phyloP scores from a whole-genome alignment of 176 grass and related monocot genomes.

The Eremochloa ophiuroides region DNA sequence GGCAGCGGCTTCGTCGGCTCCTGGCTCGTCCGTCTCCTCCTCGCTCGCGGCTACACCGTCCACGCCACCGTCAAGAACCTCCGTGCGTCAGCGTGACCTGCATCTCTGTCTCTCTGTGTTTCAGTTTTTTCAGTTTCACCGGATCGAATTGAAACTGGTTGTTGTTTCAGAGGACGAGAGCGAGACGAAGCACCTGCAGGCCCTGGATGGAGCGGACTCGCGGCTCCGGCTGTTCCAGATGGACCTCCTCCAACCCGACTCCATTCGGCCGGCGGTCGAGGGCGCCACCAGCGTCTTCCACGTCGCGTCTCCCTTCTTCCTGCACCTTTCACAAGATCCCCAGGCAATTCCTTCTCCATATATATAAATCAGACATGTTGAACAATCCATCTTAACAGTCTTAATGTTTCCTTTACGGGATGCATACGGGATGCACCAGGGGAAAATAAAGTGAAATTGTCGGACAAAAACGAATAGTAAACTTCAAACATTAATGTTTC shows the following conservation, averaged over 20 bases:
- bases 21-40: constrained; percentile 75
- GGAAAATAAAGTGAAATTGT: too few species aligned
- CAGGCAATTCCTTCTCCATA: constrained; percentile 31
- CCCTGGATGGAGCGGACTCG: constrained; percentile 39
- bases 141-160: background rate
- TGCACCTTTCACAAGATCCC: constrained; percentile 27
- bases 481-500: too few species aligned
- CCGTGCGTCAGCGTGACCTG: constrained; percentile 1
- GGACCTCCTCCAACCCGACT: constrained; percentile 38
- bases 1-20: constrained; percentile 88
- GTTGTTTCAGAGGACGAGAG: constrained; percentile 42
- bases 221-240: constrained; percentile 61
- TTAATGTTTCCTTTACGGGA: too few species aligned
- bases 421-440: too few species aligned
- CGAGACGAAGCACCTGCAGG: constrained; percentile 58
- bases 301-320: constrained; percentile 35
- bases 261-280: constrained; percentile 27
- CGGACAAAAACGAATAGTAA: too few species aligned
- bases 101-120: background rate
- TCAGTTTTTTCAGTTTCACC: too few species aligned
- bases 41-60: constrained; percentile 65
- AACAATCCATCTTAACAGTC: too few species aligned
- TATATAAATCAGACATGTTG: too few species aligned
- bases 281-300: constrained; percentile 61
- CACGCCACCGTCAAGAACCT: constrained; percentile 77